A percentile compares a stretch with the other conserved stretches of the same genome.
Conservation (phyloP, 805 yeast species). For the Metschnikowia orientalis region DNA sequence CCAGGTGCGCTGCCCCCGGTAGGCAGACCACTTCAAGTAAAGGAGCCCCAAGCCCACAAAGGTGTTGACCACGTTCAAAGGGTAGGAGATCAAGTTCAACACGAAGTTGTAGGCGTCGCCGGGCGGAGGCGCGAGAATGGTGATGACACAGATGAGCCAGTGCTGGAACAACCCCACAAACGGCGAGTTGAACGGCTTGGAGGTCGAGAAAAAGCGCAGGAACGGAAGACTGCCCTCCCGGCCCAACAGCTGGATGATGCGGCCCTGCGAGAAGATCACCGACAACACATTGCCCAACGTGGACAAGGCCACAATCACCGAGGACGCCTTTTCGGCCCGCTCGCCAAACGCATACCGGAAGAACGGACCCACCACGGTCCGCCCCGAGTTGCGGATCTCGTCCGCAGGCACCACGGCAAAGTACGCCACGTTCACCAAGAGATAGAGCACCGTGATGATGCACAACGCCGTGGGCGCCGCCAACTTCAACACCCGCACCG, state of each 20-base stretch:
- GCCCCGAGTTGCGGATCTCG: constrained; percentile 54
- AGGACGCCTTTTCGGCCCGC: constrained; percentile 64
- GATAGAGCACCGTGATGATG: constrained; percentile 58
- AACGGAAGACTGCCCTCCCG: constrained; percentile 80
- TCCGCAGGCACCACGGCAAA: constrained; percentile 76
- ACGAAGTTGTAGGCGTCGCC: constrained; percentile 86
- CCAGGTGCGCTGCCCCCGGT: constrained; percentile 54
- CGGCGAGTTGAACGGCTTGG: constrained; percentile 72
- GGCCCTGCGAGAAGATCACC: constrained; percentile 77
- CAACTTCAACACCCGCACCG: constrained; percentile 58
- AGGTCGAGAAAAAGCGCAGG: constrained; percentile 63
- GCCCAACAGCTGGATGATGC: constrained; percentile 75
- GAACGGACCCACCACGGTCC: constrained; percentile 71
- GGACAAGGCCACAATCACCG: constrained; percentile 75
- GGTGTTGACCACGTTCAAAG: constrained; percentile 71
- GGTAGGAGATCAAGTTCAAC: constrained; percentile 74
- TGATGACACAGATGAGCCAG: constrained; percentile 68
- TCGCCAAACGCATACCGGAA: constrained; percentile 69
- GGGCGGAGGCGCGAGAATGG: constrained; percentile 71
- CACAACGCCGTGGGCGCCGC: constrained; percentile 76
- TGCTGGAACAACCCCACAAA: constrained; percentile 70
- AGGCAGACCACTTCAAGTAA: constrained; percentile 49
- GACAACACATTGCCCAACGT: constrained; percentile 80
- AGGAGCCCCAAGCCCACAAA: constrained; percentile 61
- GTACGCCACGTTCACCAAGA: constrained; percentile 74